Evolutionary conservation across 805 yeast species (phyloP), one percentile per base, ranked within the genome.

Genomic region (Saccharomyces paradoxus): DNA sequence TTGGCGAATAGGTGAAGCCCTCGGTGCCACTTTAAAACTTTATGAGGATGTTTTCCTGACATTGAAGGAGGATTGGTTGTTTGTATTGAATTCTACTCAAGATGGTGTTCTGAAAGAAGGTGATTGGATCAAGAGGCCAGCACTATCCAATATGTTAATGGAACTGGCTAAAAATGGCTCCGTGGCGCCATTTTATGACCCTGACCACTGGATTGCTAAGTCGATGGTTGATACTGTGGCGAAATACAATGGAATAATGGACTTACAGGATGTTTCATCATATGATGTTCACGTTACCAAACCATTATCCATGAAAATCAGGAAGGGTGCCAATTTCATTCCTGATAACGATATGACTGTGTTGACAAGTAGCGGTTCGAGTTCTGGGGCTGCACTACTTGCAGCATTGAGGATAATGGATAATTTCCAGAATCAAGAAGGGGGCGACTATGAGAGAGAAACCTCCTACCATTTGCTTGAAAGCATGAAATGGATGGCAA

Each of bases 401-500:
- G 78, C 90, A 2, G 97, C 95, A 0, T 72, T 92, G 49, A 81
- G 82, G 49, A 80, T 89, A 30, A 75, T 86, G 71, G 78, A 82
- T 57, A 63, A 70, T 14, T 76, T 76, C 58, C 73, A 74, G 2
- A 69, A 68, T 29, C 65, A 68, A 17, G 65, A 64, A 7, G 79
- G 78, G 3, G 73, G 72, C 14, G 87, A 83, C 58, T 75, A 77
- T 63, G 65, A 66, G 27, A 75, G 77, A 8, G 55, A 78, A 12
- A 76, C 80, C 13, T 74, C 83, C 2, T 97, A 88, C 63, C 76
- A 87, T 53, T 65, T 89, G 7, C 73, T 89, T 10, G 99, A 92
- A 70, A 73, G 87, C 2, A 89, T 92, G 96, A 92, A 92, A 70
- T 92, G 97, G 96, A 79, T 89, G 80, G 88, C 91, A 0, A 79